Evolutionary conservation across 2,329 filamentous ascomycete genomes (phyloP).

Genomic region (Nemania abortiva): DNA sequence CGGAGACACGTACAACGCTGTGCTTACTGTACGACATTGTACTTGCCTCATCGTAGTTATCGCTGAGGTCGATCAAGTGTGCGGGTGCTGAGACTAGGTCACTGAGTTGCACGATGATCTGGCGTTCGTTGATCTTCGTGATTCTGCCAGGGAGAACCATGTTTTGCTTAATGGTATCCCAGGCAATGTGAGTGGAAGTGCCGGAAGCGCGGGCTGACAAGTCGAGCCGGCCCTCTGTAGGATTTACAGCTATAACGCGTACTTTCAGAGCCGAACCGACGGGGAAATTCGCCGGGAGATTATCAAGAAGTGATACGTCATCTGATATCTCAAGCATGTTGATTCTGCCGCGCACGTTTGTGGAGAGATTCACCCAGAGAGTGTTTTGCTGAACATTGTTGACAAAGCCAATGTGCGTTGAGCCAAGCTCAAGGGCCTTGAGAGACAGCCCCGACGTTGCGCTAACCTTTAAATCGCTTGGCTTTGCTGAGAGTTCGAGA

Average conservation of each 20-base stretch:
- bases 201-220: slow-evolving; percentile 79
- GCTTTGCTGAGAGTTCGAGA: slow-evolving; percentile 87
- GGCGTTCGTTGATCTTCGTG: slow-evolving; percentile 85
- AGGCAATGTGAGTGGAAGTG: slow-evolving; percentile 69
- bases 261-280: slow-evolving; percentile 89
- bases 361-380: slow-evolving; percentile 91
- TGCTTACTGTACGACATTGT: slow-evolving; percentile 82
- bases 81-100: slow-evolving; percentile 83
- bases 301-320: slow-evolving; percentile 81
- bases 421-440: slow-evolving; percentile 77
- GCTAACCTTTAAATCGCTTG: slow-evolving; percentile 68
- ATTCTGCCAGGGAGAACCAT: slow-evolving; percentile 86
- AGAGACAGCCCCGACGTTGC: slow-evolving; percentile 70
- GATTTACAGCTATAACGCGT: slow-evolving; percentile 80
- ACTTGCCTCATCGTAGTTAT: slow-evolving; percentile 86
- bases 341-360: slow-evolving; percentile 87
- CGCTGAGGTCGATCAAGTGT: slow-evolving; percentile 83
- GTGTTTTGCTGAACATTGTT: slow-evolving; percentile 87
- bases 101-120: slow-evolving; percentile 86
- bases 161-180: slow-evolving; percentile 79
- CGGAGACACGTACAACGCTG: slow-evolving; percentile 87
- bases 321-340: slow-evolving; percentile 87
- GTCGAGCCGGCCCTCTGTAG: slow-evolving; percentile 80
- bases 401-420: slow-evolving; percentile 83
- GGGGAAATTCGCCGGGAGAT: slow-evolving; percentile 84